Evolutionary conservation across 164 flowering plant species (phyloP), one percentile per base, ranked within the genome.

Genomic region (Aristolochia fimbriata): DNA sequence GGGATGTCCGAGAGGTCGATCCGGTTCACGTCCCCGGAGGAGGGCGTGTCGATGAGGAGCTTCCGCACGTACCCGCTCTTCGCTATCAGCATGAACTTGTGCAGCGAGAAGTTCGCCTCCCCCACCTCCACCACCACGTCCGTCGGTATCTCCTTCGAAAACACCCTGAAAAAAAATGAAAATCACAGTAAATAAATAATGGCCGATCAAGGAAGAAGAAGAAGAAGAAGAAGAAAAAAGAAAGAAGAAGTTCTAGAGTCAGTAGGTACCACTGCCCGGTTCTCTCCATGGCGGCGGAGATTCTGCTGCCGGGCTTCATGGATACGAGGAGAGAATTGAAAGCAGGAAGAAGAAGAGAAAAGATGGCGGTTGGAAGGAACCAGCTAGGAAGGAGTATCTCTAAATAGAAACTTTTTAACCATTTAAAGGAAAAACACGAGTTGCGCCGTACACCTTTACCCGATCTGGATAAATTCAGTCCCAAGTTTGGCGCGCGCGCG

Each of bases 51-150:
- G 64, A 83, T 51, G 37, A 89, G 77, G 64, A 78, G 50, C 59
- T 76, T 86, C 47, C 97, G 76, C 19, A 93, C 82, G 76, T 76
- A 76, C 51, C 88, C 88, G 76, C 98, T 89, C 81, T 89, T 89
- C 5, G 90, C 91, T 12, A 87, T 83, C 3, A 93, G 75, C 91
- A 90, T 84, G 77, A 93, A 86, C 98, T 93, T 93, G 65, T 93
- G 98, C 52, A 93, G 87, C 30, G 86, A 65, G 64, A 90, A 87
- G n/a, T 56, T 73, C 7, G 90, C 91, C 70, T 76, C 91, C 0
- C 95, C 91, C 2, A 88, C 91, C 55, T 70, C 71, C 11, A 90
- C 78, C 0, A 78, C 72, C 24, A 93, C 76, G 65, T 93, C 99
- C 12, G 94, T 75, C 0, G 99, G 96, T 51, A 90, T 85, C 15